A percentile compares a stretch with the other conserved stretches of the same genome.
phyloP scores from a whole-genome alignment of 441 rosid species.

The Flueggea neowawraea region DNA sequence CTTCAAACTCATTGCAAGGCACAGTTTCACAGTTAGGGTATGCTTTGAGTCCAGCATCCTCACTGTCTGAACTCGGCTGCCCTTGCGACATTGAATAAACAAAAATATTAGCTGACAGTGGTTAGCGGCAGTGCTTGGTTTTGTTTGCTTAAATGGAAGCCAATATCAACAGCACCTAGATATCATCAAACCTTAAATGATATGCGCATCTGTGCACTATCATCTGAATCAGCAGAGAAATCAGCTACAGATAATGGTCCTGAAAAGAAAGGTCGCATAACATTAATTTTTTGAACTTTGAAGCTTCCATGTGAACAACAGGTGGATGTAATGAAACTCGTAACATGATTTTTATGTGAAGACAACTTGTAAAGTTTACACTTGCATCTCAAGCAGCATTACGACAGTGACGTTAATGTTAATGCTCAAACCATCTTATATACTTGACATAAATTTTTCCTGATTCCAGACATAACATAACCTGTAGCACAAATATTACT shows the following conservation, averaged over 20 bases:
- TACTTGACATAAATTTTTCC: neutral
- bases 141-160: neutral
- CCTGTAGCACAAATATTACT: too few relatives aligned
- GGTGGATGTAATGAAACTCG: too few relatives aligned
- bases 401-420: too few relatives aligned
- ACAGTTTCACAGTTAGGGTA: slow-evolving; percentile 56
- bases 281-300: neutral
- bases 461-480: too few relatives aligned
- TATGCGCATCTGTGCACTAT: slow-evolving; percentile 35
- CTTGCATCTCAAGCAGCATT: slow-evolving; percentile 17
- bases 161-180: neutral
- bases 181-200: slow-evolving; percentile 43
- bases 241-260: slow-evolving; percentile 49
- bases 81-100: slow-evolving; percentile 31
- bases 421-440: too few relatives aligned
- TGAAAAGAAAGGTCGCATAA: slow-evolving; percentile 14
- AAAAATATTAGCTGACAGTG: neutral
- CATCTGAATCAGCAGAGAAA: slow-evolving; percentile 25
- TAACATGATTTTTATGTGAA: too few relatives aligned
- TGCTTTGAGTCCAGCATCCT: slow-evolving; percentile 62
- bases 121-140: slow-evolving; percentile 9
- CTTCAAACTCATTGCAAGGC: slow-evolving; percentile 53
- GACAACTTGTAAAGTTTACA: slow-evolving; percentile 23
- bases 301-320: too few relatives aligned
- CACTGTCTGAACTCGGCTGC: slow-evolving; percentile 43